Percentiles rank a stretch among this genome's conserved stretches.
Evolutionary conservation across 164 flowering plant species (phyloP).

Genomic region (Liquidambar formosana): DNA sequence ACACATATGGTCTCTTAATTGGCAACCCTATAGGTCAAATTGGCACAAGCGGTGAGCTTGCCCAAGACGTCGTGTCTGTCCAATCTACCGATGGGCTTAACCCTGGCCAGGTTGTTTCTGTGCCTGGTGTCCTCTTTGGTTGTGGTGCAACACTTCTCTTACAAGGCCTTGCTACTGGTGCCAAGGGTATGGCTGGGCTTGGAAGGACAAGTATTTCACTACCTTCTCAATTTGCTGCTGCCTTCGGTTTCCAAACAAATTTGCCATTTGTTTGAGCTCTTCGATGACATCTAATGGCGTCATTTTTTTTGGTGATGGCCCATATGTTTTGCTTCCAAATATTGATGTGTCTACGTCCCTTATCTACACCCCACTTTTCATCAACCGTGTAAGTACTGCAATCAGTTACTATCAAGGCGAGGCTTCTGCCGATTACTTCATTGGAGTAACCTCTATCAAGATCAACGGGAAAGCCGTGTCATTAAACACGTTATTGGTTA

Average conservation of each 20-base stretch:
- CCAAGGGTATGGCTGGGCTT: constrained; percentile 21
- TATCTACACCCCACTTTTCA: constrained; percentile 24
- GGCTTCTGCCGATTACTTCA: constrained; percentile 37
- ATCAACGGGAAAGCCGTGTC: constrained; percentile 12
- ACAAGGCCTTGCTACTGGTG: constrained; percentile 17
- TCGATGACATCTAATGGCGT: constrained; percentile 16
- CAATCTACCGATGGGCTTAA: constrained; percentile 19
- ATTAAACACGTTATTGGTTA: constrained; percentile 18
- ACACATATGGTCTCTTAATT: constrained; percentile 19
- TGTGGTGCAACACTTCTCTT: background rate
- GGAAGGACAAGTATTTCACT: constrained; percentile 14
- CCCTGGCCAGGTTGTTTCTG: constrained; percentile 11
- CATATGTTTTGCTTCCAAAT: constrained; percentile 2
- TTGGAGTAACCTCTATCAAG: constrained; percentile 31
- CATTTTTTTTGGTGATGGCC: constrained; percentile 14
- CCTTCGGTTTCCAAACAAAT: constrained; percentile 13
- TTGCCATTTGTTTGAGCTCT: constrained; percentile 21
- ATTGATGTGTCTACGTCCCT: background rate
- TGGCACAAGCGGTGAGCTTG: constrained; percentile 14
- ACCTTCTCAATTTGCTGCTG: constrained; percentile 16
- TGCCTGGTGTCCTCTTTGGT: constrained; percentile 1
- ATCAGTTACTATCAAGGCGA: constrained; percentile 7
- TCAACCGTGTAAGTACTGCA: constrained; percentile 24
- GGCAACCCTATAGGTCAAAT: constrained; percentile 8
- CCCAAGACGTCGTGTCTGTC: constrained; percentile 11